Percentiles rank a stretch among this genome's conserved stretches.
Conservation (phyloP, 306 rosid species). For the Datisca glomerata region DNA sequence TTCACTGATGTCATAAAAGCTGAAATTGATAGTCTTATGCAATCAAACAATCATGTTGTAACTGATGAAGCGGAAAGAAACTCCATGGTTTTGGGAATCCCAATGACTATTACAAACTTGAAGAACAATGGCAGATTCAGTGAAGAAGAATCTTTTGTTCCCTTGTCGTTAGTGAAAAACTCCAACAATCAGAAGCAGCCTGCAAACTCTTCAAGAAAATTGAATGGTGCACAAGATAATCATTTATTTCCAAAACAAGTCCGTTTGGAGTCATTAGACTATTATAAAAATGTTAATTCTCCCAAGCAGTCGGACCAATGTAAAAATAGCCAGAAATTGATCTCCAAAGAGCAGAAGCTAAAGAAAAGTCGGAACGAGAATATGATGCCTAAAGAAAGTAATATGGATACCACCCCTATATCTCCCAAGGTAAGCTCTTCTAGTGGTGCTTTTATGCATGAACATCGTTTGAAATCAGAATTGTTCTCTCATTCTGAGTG, state of each 20-base stretch:
- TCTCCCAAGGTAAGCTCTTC: conserved; percentile 26
- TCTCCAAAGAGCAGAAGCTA: conserved; percentile 13
- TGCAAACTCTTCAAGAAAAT: conserved; percentile 14
- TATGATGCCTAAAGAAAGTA: conserved; percentile 10
- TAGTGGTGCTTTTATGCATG: not conserved
- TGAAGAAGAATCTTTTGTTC: conserved; percentile 13
- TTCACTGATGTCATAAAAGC: conserved; percentile 8
- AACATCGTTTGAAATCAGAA: not conserved
- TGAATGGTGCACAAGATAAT: conserved; percentile 21
- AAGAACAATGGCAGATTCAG: conserved; percentile 14
- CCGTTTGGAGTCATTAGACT: conserved; percentile 18
- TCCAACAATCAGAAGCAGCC: conserved; percentile 18
- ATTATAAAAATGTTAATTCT: conserved; percentile 13
- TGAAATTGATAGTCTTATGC: conserved; percentile 11
- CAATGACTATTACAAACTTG: conserved; percentile 8
- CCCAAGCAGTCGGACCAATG: conserved; percentile 12
- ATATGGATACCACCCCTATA: conserved; percentile 9
- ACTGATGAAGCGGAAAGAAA: conserved; percentile 11
- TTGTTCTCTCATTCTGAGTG: not conserved
- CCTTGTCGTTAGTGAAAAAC: conserved; percentile 6
- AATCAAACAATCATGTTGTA: conserved; percentile 12
- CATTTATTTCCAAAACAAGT: conserved; percentile 11
- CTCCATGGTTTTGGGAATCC: conserved; percentile 14
- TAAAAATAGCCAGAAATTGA: conserved; percentile 21
- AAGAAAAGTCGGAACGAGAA: conserved; percentile 19